Evolutionary conservation across 164 flowering plant genomes (phyloP).

Genomic region (Litsea cubeba): DNA sequence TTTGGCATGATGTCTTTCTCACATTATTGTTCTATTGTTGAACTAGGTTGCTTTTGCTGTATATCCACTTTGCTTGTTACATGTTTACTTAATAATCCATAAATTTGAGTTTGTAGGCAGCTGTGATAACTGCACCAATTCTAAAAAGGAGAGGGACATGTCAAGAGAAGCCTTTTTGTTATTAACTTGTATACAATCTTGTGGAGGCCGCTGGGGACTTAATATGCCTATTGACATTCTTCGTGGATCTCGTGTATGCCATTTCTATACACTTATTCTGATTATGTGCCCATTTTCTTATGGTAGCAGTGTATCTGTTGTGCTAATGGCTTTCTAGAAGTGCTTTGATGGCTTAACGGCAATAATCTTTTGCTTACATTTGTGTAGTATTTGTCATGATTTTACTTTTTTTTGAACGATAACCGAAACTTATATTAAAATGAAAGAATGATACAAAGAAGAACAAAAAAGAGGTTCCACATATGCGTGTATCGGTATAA

Average conservation of each 20-base stretch:
- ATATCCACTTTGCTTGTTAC: neutral
- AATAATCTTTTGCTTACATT: neutral
- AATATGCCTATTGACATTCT: slow-evolving; percentile 55
- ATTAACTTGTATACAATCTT: slow-evolving; percentile 40
- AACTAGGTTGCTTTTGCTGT: neutral
- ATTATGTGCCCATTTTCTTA: neutral
- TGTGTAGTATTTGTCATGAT: too few species aligned
- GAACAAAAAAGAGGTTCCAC: too few species aligned
- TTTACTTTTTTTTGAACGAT: too few species aligned
- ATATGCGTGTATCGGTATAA: too few species aligned
- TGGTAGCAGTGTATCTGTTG: neutral
- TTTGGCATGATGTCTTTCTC: neutral
- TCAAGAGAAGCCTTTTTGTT: slow-evolving; percentile 52
- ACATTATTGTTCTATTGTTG: neutral
- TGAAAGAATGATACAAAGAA: too few species aligned
- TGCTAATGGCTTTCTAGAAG: neutral
- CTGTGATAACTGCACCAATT: slow-evolving; percentile 53
- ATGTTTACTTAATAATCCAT: neutral
- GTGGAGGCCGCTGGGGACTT: slow-evolving; percentile 55
- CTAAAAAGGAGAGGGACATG: slow-evolving; percentile 41
- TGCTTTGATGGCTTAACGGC: neutral
- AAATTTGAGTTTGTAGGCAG: slow-evolving; percentile 31
- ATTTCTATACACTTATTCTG: neutral
- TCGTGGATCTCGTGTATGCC: slow-evolving; percentile 63
- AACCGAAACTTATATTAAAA: too few species aligned